Base-by-base conservation (phyloP, 2,329 filamentous ascomycete genomes). In the Penicillium hordei region DNA sequence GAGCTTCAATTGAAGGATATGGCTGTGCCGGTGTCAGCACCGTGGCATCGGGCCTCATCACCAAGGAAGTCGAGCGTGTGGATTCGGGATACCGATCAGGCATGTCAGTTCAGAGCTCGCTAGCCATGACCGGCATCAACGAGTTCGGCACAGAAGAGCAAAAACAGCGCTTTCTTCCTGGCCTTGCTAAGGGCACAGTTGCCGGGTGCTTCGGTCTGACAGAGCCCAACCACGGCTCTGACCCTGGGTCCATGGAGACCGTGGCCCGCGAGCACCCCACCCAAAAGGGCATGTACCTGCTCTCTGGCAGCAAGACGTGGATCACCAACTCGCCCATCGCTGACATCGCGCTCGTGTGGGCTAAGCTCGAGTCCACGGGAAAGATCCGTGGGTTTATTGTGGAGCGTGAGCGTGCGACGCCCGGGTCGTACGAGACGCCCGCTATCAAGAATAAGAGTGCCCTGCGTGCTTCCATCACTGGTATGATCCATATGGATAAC, bases 401-500 rank as follows among this genome's bases (percentile, higher is more conserved):
- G 33, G 92, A 99, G 76, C 85, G 93, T 65, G 86, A 86, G 65
- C 83, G 91, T 65, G 96, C 93, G 70, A 93, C 93, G 1, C 82
- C 90, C 0, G 93, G 94, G 2, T 95, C 93, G 0, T 82, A 99
- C 15, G 91, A 94, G 75, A 99, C 94, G 6, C 94, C 94, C 1
- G 80, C 89, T 13, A 89, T 99, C 74, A 95, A 95, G 81, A 86
- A 97, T 79, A 99, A 99, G 83, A 97, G 90, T 61, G 94, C 93
- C 1, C 85, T 99, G 33, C 84, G 94, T 58, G 94, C 94, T 13
- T 96, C 91, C 13, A 89, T 97, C 62, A 99, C 94, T 0, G 94
- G 94, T 57, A 97, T 97, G 94, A 97, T 99, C 65, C 92, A 96
- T 67, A 83, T 99, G 71, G 93, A 97, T 63, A 87, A 89, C 62